Conservation (phyloP, 371 early-diverging fungal genomes). For the Haplosporangium sp. region DNA sequence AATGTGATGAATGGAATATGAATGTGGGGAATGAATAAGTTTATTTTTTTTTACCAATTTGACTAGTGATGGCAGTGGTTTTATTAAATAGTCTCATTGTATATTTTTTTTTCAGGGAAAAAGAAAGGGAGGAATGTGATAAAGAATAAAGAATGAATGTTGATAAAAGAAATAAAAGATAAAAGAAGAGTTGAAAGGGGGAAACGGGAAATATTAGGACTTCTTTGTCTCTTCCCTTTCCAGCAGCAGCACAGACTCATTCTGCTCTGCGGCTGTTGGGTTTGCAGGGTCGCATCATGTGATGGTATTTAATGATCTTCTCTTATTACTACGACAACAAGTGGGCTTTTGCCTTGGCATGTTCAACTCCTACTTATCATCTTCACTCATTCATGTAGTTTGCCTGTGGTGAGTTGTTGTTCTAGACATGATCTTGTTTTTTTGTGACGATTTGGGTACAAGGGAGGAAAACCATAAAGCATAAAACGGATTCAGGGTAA, state of each 20-base stretch:
- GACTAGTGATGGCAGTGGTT: conserved; percentile 38
- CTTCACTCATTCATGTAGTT: no score
- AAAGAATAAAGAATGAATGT: background rate
- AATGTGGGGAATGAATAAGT: background rate
- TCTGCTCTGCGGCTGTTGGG: no score
- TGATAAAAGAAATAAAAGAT: background rate
- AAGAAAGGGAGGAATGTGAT: no score
- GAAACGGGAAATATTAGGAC: background rate
- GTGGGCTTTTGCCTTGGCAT: no score
- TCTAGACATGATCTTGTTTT: background rate
- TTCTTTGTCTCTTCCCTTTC: no score
- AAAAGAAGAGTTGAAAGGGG: background rate
- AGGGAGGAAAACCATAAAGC: background rate
- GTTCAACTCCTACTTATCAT: no score
- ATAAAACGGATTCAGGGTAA: background rate
- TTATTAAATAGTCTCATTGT: conserved; percentile 49
- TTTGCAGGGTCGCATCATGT: no score
- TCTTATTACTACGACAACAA: no score
- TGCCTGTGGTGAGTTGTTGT: background rate
- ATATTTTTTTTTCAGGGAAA: no score
- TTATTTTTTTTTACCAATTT: conserved; percentile 31
- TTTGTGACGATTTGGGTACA: conserved; percentile 1
- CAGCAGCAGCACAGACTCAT: no score
- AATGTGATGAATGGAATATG: no score
- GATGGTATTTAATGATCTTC: no score